Conservation (phyloP, 768 basidiomycete species). For the Xanthoconium stramineum region DNA sequence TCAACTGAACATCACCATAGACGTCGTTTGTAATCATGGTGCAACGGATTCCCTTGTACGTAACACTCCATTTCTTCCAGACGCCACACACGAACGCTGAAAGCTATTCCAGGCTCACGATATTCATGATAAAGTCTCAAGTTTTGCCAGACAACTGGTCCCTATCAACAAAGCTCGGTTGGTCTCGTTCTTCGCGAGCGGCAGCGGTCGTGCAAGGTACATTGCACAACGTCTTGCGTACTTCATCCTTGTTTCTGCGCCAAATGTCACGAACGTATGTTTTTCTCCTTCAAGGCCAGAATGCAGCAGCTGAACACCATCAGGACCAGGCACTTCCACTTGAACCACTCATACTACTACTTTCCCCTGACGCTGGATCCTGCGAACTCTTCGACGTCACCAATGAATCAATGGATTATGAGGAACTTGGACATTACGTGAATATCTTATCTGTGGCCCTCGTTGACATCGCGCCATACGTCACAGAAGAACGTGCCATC, state of each 20-base stretch:
- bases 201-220: slow-evolving; percentile 46
- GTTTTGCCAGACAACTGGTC: slow-evolving; percentile 37
- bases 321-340: slow-evolving; percentile 52
- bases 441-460: slow-evolving; percentile 58
- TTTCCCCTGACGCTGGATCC: slow-evolving; percentile 43
- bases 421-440: slow-evolving; percentile 53
- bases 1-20: slow-evolving; percentile 47
- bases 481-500: slow-evolving; percentile 40
- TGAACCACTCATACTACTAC: slow-evolving; percentile 43
- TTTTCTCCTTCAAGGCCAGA: neutral
- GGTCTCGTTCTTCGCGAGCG: slow-evolving; percentile 49
- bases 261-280: slow-evolving; percentile 14
- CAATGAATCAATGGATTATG: slow-evolving; percentile 56
- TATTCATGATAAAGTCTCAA: slow-evolving; percentile 45
- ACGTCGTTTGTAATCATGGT: slow-evolving; percentile 39
- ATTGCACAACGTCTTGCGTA: slow-evolving; percentile 61
- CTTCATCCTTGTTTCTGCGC: slow-evolving; percentile 18
- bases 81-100: neutral
- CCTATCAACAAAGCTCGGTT: slow-evolving; percentile 50
- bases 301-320: neutral
- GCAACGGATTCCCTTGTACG: slow-evolving; percentile 34
- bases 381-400: slow-evolving; percentile 50
- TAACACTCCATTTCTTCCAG: neutral
- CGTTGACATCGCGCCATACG: slow-evolving; percentile 56
- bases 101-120: slow-evolving; percentile 40